Base-by-base conservation (phyloP, 2,329 filamentous ascomycete genomes). In the Falciphora oryzae region DNA sequence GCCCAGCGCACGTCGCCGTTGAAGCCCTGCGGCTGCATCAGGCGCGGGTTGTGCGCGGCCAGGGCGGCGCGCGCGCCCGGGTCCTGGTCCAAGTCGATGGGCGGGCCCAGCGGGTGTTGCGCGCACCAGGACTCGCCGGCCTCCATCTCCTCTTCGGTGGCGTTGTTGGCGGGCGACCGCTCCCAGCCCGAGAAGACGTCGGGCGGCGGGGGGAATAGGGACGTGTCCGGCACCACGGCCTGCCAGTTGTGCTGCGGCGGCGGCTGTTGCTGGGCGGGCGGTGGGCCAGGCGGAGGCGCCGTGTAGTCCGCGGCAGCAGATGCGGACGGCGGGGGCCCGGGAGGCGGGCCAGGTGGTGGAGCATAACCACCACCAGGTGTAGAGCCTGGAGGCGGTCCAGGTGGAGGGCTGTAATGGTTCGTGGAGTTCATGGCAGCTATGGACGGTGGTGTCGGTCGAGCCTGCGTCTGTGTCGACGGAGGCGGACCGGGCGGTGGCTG, bases 151-250 rank as follows among this genome's bases (percentile, higher is more conserved):
- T 69, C 66, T 62, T 67, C 70, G 18, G 68, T 70, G 1, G 91
- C 88, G 74, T 94, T 94, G 72, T 85, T 87, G 2, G 88, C 83
- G 0, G 87, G 85, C 16, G 89, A 92, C 38, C 75, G 77, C 66
- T 90, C 85, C 70, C 86, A 86, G 61, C 85, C 85, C 64, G 76
- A 77, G 75, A 86, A 87, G 72, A 92, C 82, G 35, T 84, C 83
- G 0, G 90, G 90, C 1, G 90, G 90, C 0, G 89, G 89, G 1
- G 90, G 90, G 58, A 93, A 85, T 13, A 90, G 81, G 0, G 89
- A 81, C 1, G 86, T 92, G 73, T 93, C 90, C 0, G 90, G 89
- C 1, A 92, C 88, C 3, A 87, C 84, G 8, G 83, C 72, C 68
- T 87, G 81, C 90, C 90, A 93, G 75, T 90, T 86, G 73, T 92